These are phyloP conservation scores for Aspergillus avenaceus DNA, from an alignment of 495 filamentous ascomycete genomes.

Conservation along the genomic window DNA sequence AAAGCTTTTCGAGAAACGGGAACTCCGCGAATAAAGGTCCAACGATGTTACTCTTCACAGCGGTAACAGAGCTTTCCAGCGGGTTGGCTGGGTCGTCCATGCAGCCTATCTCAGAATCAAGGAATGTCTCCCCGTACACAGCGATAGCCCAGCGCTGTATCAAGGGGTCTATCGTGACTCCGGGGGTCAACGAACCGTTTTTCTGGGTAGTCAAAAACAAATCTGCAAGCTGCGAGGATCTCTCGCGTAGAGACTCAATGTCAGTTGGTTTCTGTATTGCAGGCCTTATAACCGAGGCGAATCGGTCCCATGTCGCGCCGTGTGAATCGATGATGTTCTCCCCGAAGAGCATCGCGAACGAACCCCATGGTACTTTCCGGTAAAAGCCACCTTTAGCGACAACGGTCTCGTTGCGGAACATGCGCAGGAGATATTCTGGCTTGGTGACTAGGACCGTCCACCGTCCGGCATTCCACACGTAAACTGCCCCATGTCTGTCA, in stretches of 20 bases:
- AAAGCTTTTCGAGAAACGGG: background rate
- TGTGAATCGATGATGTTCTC: conserved; percentile 37
- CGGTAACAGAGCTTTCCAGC: conserved; percentile 12
- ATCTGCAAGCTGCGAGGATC: conserved; percentile 1
- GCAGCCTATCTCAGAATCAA: conserved; percentile 12
- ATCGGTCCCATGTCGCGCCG: conserved; percentile 31
- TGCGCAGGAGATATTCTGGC: conserved; percentile 35
- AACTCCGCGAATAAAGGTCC: conserved; percentile 19
- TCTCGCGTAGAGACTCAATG: background rate
- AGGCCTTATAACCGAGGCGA: conserved; percentile 34
- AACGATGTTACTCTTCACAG: background rate
- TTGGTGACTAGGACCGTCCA: conserved; percentile 37
- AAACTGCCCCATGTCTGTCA: conserved; percentile 38
- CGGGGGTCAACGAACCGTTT: background rate
- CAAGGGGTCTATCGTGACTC: conserved; percentile 7
- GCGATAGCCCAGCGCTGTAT: conserved; percentile 15
- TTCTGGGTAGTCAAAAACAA: conserved; percentile 1
- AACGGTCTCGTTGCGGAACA: conserved; percentile 44
- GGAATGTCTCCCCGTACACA: conserved; percentile 9
- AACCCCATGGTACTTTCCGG: conserved; percentile 42
- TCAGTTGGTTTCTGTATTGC: conserved; percentile 23
- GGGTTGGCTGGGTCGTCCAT: background rate
- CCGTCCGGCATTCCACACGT: conserved; percentile 38
- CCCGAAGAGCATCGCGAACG: conserved; percentile 34
- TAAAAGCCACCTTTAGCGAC: conserved; percentile 44